Conservation (phyloP, 352 stramenopile species). For the Globisporangium cederbergense region DNA sequence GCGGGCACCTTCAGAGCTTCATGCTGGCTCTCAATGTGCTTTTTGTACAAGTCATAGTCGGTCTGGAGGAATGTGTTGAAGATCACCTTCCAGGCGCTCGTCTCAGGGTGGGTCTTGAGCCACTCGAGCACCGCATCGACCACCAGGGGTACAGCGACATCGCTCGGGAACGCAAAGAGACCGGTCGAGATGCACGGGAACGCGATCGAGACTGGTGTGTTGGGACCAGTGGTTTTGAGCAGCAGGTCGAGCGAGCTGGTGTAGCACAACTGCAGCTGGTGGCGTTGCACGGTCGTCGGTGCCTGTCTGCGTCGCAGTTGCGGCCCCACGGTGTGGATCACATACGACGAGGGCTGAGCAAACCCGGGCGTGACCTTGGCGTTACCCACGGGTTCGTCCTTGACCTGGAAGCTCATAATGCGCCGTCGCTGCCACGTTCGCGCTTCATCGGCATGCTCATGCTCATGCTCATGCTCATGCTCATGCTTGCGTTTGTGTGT, state of each 20-base stretch:
- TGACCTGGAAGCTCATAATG: conserved; percentile 36
- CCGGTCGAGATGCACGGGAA: conserved; percentile 72
- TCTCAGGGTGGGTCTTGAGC: conserved; percentile 33
- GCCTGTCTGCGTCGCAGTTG: conserved; percentile 33
- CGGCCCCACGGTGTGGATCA: conserved; percentile 64
- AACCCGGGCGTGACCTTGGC: conserved; percentile 64
- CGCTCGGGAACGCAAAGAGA: conserved; percentile 62
- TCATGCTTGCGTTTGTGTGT: no score
- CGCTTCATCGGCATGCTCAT: no score
- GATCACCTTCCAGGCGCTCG: conserved; percentile 46
- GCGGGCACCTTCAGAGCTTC: conserved; percentile 18
- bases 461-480: no score
- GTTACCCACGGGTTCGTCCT: conserved; percentile 35
- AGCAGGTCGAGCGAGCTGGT: conserved; percentile 44
- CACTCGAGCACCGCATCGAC: conserved; percentile 46
- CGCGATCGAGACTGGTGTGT: conserved; percentile 23
- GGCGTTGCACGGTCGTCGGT: conserved; percentile 23
- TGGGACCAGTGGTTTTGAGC: conserved; percentile 25
- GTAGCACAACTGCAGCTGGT: conserved; percentile 44
- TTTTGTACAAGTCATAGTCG: conserved; percentile 57
- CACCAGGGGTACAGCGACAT: conserved; percentile 42
- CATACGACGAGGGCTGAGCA: conserved; percentile 39
- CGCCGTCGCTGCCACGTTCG: no score
- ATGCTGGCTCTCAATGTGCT: conserved; percentile 20
- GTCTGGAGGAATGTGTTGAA: conserved; percentile 70